A percentile compares a stretch with the other conserved stretches of the same genome.
Conservation (phyloP, 1,284 basidiomycete genomes). For the Schizophyllum commune region DNA sequence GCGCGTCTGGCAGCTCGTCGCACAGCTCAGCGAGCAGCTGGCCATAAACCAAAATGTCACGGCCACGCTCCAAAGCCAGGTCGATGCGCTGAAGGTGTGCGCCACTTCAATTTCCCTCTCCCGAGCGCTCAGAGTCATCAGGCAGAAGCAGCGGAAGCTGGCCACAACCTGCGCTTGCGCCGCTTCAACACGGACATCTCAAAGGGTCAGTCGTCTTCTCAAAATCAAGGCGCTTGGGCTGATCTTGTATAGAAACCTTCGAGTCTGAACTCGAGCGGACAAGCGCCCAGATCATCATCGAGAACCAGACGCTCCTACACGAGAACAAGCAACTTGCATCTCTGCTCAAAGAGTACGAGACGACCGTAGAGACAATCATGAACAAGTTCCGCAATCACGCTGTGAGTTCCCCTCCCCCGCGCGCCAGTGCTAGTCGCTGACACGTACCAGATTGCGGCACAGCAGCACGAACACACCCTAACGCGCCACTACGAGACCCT, state of each 20-base stretch:
- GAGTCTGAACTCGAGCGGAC: slow-evolving; percentile 87
- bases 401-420: slow-evolving; percentile 43
- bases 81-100: slow-evolving; percentile 72
- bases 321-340: slow-evolving; percentile 91
- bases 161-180: slow-evolving; percentile 74
- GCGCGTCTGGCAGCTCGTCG: slow-evolving; percentile 71
- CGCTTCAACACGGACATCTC: slow-evolving; percentile 93
- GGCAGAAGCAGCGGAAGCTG: slow-evolving; percentile 58
- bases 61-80: slow-evolving; percentile 64
- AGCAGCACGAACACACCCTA: slow-evolving; percentile 85
- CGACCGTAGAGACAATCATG: slow-evolving; percentile 95
- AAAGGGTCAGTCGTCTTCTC: slow-evolving; percentile 47
- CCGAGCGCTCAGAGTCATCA: slow-evolving; percentile 7
- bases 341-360: slow-evolving; percentile 91
- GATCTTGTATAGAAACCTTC: slow-evolving; percentile 69
- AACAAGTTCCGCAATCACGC: slow-evolving; percentile 89
- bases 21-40: slow-evolving; percentile 83
- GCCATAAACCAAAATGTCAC: slow-evolving; percentile 79
- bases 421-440: slow-evolving; percentile 3
- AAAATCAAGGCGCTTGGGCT: too few relatives aligned
- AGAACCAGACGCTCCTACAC: slow-evolving; percentile 87
- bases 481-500: slow-evolving; percentile 89
- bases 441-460: slow-evolving; percentile 63
- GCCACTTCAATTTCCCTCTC: slow-evolving; percentile 3
- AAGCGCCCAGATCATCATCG: slow-evolving; percentile 86